Evolutionary conservation across 1,284 basidiomycete genomes (phyloP).

Genomic region (Puccinia novopanici): DNA sequence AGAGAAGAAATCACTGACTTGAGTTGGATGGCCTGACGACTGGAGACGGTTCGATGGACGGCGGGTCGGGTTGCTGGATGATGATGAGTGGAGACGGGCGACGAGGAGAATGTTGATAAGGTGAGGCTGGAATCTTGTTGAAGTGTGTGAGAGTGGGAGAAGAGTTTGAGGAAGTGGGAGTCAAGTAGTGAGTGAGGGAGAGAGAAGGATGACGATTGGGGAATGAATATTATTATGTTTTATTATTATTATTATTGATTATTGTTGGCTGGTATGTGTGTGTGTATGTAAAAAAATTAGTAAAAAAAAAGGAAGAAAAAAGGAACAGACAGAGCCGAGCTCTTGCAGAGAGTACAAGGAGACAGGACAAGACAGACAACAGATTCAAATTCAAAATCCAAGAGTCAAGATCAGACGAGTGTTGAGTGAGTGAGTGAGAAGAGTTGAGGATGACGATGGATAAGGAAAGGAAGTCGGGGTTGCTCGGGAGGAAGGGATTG

Average conservation of each 20-base stretch:
- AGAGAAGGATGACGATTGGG: background rate
- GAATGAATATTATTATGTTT: background rate
- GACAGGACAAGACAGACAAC: conserved; percentile 15
- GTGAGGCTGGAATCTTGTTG: background rate
- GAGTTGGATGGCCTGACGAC: background rate
- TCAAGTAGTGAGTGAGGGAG: background rate
- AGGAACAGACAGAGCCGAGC: conserved; percentile 14
- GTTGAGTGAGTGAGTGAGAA: background rate
- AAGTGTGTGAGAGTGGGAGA: background rate
- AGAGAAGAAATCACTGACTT: background rate
- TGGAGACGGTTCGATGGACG: background rate
- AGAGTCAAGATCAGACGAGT: background rate
- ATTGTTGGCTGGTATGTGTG: background rate
- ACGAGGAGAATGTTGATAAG: conserved; percentile 2
- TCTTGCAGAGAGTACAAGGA: conserved; percentile 23
- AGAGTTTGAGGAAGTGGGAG: background rate
- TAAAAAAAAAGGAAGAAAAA: conserved; percentile 3
- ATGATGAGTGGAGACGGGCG: background rate
- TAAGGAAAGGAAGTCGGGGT: background rate
- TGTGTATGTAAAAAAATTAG: background rate
- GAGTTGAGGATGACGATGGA: conserved; percentile 1
- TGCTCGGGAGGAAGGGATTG: too few species aligned
- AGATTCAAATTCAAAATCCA: conserved; percentile 4
- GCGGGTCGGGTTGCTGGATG: background rate
- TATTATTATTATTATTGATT: background rate